A percentile compares a stretch with the other conserved stretches of the same genome.
Evolutionary conservation across 352 stramenopile genomes (phyloP).

Genomic region (Blastocystis sp.): DNA sequence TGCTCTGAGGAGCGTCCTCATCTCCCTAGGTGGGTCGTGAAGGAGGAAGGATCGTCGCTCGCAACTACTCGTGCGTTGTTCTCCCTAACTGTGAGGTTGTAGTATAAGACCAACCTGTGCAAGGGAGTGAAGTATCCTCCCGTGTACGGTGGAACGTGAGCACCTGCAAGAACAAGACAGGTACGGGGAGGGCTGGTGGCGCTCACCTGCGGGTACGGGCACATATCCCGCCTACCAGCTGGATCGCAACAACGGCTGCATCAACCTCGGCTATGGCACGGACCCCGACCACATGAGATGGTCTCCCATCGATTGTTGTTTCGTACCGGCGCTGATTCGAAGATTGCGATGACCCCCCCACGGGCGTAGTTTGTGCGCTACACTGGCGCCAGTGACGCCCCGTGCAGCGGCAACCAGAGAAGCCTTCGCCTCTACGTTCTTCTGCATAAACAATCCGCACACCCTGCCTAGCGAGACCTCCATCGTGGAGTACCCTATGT

Average conservation of each 20-base stretch:
- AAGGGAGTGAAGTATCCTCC: slow-evolving; percentile 1
- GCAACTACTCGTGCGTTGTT: slow-evolving; percentile 42
- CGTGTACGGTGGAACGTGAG: slow-evolving; percentile 18
- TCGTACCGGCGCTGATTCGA: background rate
- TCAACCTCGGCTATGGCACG: slow-evolving; percentile 19
- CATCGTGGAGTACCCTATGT: slow-evolving; percentile 53
- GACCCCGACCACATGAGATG: background rate
- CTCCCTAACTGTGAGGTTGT: background rate
- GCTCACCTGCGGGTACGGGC: slow-evolving; percentile 2
- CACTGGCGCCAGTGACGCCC: background rate
- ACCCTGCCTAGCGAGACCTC: slow-evolving; percentile 42
- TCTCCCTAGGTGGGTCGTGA: slow-evolving; percentile 40
- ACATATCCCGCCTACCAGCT: slow-evolving; percentile 60
- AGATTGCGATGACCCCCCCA: slow-evolving; percentile 64
- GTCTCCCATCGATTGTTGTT: slow-evolving; percentile 24
- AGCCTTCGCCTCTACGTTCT: slow-evolving; percentile 49
- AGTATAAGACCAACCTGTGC: slow-evolving; percentile 64
- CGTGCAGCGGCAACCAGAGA: background rate
- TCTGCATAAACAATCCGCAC: slow-evolving; percentile 54
- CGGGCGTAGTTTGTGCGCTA: slow-evolving; percentile 42
- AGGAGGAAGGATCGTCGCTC: slow-evolving; percentile 39
- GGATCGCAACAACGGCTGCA: background rate
- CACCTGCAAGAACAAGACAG: slow-evolving; percentile 16
- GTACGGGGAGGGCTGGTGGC: background rate
- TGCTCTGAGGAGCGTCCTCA: background rate